Base-by-base conservation (phyloP, 768 basidiomycete genomes). In the Rhizopogon vesiculosus region DNA sequence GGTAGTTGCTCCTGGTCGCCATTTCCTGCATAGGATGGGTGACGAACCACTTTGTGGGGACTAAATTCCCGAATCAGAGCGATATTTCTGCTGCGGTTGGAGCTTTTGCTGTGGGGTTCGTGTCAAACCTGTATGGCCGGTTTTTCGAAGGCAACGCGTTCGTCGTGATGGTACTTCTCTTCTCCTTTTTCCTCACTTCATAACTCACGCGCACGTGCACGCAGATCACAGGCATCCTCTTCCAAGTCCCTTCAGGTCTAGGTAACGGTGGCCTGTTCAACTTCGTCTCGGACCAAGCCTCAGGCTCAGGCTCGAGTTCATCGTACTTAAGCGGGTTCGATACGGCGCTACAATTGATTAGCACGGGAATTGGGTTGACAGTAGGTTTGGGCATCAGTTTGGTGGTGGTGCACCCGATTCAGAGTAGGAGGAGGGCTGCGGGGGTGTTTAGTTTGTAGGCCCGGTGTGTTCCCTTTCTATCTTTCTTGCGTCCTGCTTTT, bases 241-340 rank as follows among this genome's bases (percentile, higher is more conserved):
- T 93, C 73, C 92, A 93, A 71, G 78, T 93, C 1, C 91, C 91
- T 0, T 89, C 87, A 7, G 91, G 91, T 40, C 78, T 93, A 10
- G 83, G 86, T 7, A 89, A 83, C 43, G 89, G 89, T 10, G 91
- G 91, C 31, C 80, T 93, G 7, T 78, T 94, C 58, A 82, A 80
- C 57, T 91, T 86, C 63, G 85, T 82, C 10, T 77, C 78, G 39
- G 72, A 80, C 58, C 76, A 81, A 56, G 75, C 81, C 22, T 69
- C 76, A 6, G 84, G 83, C 22, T 69, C 76, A 6, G 84, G 83
- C 13, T 75, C 76, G 33, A 71, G 78, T 3, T 68, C 73, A 0
- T 78, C 85, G 2, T 91, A 90, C 67, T 64, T 83, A 22, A 80
- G 82, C 18, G 88, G 86, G 0, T 92, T 92, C 74, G 76, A 79